Base-by-base conservation (phyloP, 2,329 filamentous ascomycete species). In the Pseudogymnoascus sp. region DNA sequence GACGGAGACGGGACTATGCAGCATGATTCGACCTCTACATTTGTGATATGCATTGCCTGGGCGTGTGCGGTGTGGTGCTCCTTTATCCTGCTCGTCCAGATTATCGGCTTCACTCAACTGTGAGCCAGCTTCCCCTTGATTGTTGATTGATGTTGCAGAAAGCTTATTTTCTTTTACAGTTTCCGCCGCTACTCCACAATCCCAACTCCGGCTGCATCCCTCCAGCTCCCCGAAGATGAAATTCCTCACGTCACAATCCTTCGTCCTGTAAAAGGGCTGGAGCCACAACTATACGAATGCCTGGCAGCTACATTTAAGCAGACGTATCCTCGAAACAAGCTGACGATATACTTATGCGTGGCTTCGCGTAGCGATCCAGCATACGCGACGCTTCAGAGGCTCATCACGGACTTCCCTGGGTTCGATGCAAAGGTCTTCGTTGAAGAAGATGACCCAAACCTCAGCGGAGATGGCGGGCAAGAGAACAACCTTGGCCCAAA, bases 201-300 rank as follows among this genome's bases (percentile, higher is more conserved):
- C 2, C 81, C 81, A 1, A 71, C 73, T n/a, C 74, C 78, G 5
- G 77, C 83, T 4, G 72, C 82, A 14, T 85, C 84, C 2, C 76
- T 84, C 1, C 74, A 74, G 0, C 75, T 87, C 0, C 75, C 76
- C 3, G 71, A 76, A 42, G 73, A 82, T 67, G 77, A 86, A 40
- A 80, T 91, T 2, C 93, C 93, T 14, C 87, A 91, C 77, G 82
- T 99, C 70, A 97, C 95, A 33, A 83, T 96, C 65, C 92, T 99
- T 68, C 89, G 95, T 2, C 96, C 95, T 0, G 88, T 96, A 67
- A 97, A 97, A 76, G 95, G 93, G 65, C 81, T 96, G 63, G 95
- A 97, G 74, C 90, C 92, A 3, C 85, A 86, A 67, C 85, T 97
- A 24, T 96, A 96, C 80, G 91, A 96, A 71, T 97, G 95, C 72